Evolutionary conservation across 2,329 filamentous ascomycete species (phyloP).

Genomic region (Byssochlamys sp.): DNA sequence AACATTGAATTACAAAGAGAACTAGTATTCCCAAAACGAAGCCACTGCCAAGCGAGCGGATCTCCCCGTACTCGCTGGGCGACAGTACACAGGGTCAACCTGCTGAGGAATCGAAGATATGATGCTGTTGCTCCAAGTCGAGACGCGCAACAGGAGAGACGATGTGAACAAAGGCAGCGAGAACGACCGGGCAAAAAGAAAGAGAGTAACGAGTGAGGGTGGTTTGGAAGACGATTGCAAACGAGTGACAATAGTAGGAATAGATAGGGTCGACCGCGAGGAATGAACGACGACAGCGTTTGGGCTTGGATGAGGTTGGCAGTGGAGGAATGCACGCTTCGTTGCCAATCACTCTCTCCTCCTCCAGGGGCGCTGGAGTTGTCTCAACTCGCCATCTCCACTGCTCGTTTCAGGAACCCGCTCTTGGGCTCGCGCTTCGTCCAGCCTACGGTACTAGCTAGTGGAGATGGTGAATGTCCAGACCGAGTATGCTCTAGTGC

Average conservation of each 20-base stretch:
- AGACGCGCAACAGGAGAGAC: background rate
- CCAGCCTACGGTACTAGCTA: background rate
- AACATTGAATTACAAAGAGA: background rate
- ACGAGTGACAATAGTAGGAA: conserved; percentile 1
- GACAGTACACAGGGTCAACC: background rate
- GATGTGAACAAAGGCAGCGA: background rate
- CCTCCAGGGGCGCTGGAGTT: background rate
- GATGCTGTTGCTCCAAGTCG: background rate
- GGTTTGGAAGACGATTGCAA: background rate
- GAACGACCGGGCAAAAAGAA: background rate
- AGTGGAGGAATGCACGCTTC: background rate
- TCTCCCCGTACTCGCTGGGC: background rate
- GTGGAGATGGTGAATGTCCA: background rate
- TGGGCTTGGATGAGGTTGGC: background rate
- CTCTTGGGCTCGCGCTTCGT: background rate
- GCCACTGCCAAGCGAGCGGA: background rate
- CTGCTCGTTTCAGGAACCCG: background rate
- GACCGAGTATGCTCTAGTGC: background rate
- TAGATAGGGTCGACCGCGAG: background rate
- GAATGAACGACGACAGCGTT: background rate
- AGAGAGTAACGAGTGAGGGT: background rate
- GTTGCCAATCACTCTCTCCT: background rate
- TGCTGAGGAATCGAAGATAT: background rate
- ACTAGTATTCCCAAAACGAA: background rate
- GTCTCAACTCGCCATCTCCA: background rate